Evolutionary conservation across 2,329 filamentous ascomycete genomes (phyloP), one percentile per base, ranked within the genome.

Genomic region (Phoma herbarum): DNA sequence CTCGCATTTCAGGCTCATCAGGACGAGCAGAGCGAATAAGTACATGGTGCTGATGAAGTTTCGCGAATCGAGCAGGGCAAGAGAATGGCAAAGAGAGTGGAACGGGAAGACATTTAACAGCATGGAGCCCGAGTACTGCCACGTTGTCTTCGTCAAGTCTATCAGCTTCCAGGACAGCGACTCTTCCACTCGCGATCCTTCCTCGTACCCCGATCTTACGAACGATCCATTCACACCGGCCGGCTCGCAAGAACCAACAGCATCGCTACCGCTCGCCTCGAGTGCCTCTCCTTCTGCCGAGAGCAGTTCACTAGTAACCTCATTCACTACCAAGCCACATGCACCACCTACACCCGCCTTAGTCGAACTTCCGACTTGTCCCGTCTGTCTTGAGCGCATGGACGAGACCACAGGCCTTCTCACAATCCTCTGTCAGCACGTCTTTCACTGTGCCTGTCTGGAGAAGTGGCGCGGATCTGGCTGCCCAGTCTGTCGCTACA

Each of bases 11-110:
- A 85, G 95, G 52, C 92, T 99, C 86, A 91, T 99, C 55, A 89
- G 93, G 82, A 98, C 95, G 1, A 90, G 90, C 52, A 85, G 89
- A 63, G 89, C 92, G 76, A 97, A 96, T 77, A 87, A 93, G 61
- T 98, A 98, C 79, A 90, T 99, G 83, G 94, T 96, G 25, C 82
- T 99, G 61, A 90, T 99, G 86, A 97, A 97, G 79, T 97, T 98
- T 74, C 86, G 92, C 46, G 88, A 90, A 64, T 85, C 86, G 28
- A 86, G 85, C 69, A 87, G 86, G 62, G 95, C 95, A 14, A 87
- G 84, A 68, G 85, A 88, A 50, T 99, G 94, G 90, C 89, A 91
- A 70, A 87, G 84, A 61, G 89, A 92, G 67, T 97, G 94, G 84
- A 95, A 98, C 76, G 95, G 95, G 18, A 95, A 91, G 75, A 86